Percentiles rank a stretch among this genome's conserved stretches.
phyloP scores from a whole-genome alignment of 2,329 filamentous ascomycete genomes.

The Pseudogymnoascus sp. region DNA sequence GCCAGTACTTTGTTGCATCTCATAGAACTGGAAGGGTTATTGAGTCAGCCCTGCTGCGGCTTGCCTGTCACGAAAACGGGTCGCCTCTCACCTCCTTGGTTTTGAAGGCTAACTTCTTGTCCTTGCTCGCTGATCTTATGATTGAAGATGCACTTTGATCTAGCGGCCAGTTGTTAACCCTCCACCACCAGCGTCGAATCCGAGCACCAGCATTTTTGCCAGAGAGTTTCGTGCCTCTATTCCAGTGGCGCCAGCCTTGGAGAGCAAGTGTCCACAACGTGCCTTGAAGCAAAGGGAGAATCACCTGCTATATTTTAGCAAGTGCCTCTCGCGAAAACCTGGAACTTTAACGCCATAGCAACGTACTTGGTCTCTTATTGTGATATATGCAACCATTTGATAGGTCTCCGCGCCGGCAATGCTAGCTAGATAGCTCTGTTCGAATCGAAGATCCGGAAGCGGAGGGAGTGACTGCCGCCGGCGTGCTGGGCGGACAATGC shows the following conservation, averaged over 20 bases:
- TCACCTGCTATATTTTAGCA: slow-evolving; percentile 43
- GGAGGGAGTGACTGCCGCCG: slow-evolving; percentile 48
- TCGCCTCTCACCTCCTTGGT: slow-evolving; percentile 11
- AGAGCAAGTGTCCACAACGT: slow-evolving; percentile 79
- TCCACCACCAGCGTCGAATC: slow-evolving; percentile 88
- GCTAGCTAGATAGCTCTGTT: slow-evolving; percentile 94
- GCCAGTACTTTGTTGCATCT: slow-evolving; percentile 8
- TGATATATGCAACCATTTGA: slow-evolving; percentile 76
- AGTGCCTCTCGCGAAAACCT: background rate
- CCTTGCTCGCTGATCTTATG: background rate
- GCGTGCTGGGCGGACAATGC: slow-evolving; percentile 47
- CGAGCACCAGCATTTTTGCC: slow-evolving; percentile 69
- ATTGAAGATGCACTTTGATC: slow-evolving; percentile 1
- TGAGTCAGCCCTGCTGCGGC: slow-evolving; percentile 2
- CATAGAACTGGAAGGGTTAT: slow-evolving; percentile 3
- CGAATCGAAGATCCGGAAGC: slow-evolving; percentile 86
- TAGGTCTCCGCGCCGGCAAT: slow-evolving; percentile 71
- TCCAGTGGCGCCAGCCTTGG: slow-evolving; percentile 85
- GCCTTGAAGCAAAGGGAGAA: slow-evolving; percentile 82
- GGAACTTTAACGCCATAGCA: background rate
- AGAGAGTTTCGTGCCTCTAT: slow-evolving; percentile 64
- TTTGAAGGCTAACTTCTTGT: slow-evolving; percentile 5
- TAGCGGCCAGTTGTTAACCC: slow-evolving; percentile 72
- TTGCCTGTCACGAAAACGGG: background rate
- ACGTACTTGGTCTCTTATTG: slow-evolving; percentile 73